phyloP scores from a whole-genome alignment of 2,329 filamentous ascomycete genomes.

The Cercospora janseana region DNA sequence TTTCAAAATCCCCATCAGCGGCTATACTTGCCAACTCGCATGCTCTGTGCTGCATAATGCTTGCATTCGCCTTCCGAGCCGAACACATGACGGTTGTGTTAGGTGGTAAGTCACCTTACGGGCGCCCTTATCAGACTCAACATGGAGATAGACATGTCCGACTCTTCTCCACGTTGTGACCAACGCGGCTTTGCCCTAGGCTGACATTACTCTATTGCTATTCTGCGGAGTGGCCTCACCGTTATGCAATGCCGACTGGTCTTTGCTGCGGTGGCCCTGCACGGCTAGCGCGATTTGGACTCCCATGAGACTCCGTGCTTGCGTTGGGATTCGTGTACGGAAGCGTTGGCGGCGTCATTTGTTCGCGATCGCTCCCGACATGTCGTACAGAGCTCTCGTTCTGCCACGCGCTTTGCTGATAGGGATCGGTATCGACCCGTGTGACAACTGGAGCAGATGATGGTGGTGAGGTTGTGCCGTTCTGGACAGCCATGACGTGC shows the following conservation, averaged over 20 bases:
- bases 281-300: slow-evolving; percentile 32
- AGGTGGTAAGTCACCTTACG: no score
- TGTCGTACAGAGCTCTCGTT: slow-evolving; percentile 82
- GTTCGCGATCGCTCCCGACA: slow-evolving; percentile 47
- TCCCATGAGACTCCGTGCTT: slow-evolving; percentile 34
- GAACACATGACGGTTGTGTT: no score
- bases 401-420: slow-evolving; percentile 67
- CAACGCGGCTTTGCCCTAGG: neutral
- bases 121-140: no score
- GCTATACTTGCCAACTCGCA: no score
- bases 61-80: no score
- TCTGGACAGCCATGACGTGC: slow-evolving; percentile 32
- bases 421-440: slow-evolving; percentile 82
- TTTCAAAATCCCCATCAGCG: no score
- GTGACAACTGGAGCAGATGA: slow-evolving; percentile 58
- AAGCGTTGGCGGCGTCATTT: slow-evolving; percentile 30
- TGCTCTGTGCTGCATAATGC: no score
- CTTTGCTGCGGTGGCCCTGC: slow-evolving; percentile 6
- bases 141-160: no score
- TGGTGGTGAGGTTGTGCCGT: slow-evolving; percentile 40
- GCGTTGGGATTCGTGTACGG: slow-evolving; percentile 33
- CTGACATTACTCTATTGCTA: neutral
- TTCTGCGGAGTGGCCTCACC: neutral
- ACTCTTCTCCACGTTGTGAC: no score
- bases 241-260: slow-evolving; percentile 10